Evolutionary conservation across 305 asterid species (phyloP).

Genomic region (Fraxinus dipetala): DNA sequence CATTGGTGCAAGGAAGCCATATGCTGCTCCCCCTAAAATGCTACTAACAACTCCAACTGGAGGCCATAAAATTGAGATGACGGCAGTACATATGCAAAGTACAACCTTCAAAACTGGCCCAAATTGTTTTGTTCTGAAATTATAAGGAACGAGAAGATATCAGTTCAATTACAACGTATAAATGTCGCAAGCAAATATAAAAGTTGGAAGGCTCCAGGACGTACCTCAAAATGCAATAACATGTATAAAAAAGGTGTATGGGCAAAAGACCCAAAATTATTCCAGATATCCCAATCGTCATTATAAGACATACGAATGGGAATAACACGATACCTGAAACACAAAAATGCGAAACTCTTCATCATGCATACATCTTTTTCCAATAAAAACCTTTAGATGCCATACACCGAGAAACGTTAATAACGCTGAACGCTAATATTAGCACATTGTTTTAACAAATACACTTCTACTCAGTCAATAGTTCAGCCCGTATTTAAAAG

Average conservation of each 20-base stretch:
- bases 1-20: conserved; percentile 78
- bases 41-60: conserved; percentile 52
- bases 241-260: conserved; percentile 62
- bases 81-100: conserved; percentile 44
- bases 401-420: not conserved
- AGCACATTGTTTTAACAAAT: not conserved
- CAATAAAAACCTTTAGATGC: not conserved
- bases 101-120: conserved; percentile 75
- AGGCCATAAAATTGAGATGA: conserved; percentile 56
- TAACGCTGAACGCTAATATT: not conserved
- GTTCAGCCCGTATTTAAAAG: not conserved
- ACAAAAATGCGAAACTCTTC: not conserved
- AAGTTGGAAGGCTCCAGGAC: conserved; percentile 12
- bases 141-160: conserved; percentile 1
- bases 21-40: conserved; percentile 62
- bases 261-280: conserved; percentile 78
- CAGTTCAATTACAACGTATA: not conserved
- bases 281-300: conserved; percentile 53
- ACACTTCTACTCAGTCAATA: not conserved
- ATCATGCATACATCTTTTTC: not conserved
- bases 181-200: not conserved
- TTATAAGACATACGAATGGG: conserved; percentile 59
- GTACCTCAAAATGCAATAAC: conserved; percentile 71
- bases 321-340: conserved; percentile 66
- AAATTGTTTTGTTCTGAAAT: conserved; percentile 66